phyloP scores from a whole-genome alignment of 2,329 filamentous ascomycete genomes.

The Daldinia sp. region DNA sequence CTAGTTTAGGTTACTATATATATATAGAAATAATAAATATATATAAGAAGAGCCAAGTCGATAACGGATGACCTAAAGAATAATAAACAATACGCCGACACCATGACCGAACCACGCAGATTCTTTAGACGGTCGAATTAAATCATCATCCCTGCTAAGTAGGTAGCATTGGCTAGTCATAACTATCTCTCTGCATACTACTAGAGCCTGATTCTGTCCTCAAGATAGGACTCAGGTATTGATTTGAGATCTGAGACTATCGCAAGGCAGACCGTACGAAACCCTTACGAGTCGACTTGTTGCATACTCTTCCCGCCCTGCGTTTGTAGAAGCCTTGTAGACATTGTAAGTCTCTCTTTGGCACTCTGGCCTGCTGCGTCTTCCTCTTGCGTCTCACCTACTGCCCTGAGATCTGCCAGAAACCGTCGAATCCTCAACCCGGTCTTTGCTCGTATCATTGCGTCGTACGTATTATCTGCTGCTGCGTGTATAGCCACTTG shows the following conservation, averaged over 20 bases:
- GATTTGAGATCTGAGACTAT: neutral
- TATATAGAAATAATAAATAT: neutral
- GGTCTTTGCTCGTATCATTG: conserved; percentile 59
- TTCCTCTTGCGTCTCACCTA: conserved; percentile 56
- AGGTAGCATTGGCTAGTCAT: neutral
- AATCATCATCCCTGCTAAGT: neutral
- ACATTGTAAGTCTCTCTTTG: conserved; percentile 25
- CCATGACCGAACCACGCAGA: neutral
- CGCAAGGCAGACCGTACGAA: neutral
- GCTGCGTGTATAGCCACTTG: conserved; percentile 65
- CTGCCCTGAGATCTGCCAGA: conserved; percentile 60
- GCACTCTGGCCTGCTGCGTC: conserved; percentile 35
- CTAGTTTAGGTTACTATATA: neutral
- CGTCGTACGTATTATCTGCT: conserved; percentile 62
- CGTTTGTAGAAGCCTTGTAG: conserved; percentile 14
- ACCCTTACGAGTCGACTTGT: neutral
- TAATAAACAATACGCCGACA: neutral
- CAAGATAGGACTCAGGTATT: neutral
- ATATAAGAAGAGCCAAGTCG: too few species aligned
- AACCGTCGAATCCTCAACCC: conserved; percentile 63
- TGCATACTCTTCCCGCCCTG: conserved; percentile 12
- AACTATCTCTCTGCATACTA: neutral
- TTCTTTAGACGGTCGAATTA: neutral
- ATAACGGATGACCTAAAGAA: too few species aligned
- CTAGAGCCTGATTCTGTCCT: neutral